phyloP scores from a whole-genome alignment of 805 yeast species.

The Lachancea meyersii region DNA sequence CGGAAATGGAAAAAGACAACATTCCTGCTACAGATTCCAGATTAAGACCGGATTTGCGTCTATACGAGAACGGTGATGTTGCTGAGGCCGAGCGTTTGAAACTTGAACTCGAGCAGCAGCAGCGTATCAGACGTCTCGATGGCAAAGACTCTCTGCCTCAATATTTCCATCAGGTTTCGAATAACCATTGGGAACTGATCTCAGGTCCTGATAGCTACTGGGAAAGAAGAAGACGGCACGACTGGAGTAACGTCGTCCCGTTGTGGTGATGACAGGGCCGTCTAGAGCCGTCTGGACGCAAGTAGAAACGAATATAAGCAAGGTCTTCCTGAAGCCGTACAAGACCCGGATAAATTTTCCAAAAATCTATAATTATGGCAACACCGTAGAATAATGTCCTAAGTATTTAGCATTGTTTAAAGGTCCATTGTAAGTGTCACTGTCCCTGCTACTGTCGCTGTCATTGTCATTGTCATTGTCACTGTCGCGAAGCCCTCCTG shows the following conservation, averaged over 20 bases:
- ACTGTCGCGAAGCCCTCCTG: not conserved
- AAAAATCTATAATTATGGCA: no score
- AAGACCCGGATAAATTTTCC: no score
- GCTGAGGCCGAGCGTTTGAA: slow-evolving; percentile 70
- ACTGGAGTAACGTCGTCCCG: slow-evolving; percentile 52
- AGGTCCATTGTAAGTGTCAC: not conserved
- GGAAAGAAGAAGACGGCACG: slow-evolving; percentile 60
- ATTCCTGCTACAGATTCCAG: slow-evolving; percentile 88
- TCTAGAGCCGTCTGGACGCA: no score
- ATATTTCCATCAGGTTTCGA: slow-evolving; percentile 47
- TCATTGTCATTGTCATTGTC: not conserved
- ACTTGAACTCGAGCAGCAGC: slow-evolving; percentile 65
- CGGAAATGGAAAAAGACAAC: slow-evolving; percentile 54
- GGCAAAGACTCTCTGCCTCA: slow-evolving; percentile 48
- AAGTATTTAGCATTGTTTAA: not conserved
- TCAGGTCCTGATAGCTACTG: slow-evolving; percentile 66
- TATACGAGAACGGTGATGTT: slow-evolving; percentile 62
- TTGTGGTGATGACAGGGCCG: slow-evolving; percentile 44
- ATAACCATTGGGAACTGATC: slow-evolving; percentile 48
- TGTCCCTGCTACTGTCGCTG: not conserved
- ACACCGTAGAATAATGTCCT: not conserved
- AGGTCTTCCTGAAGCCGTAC: not conserved
- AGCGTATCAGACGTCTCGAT: slow-evolving; percentile 66
- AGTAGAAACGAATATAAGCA: no score
- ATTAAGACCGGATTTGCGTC: slow-evolving; percentile 74